phyloP scores from a whole-genome alignment of 208 protist species.

The Leishmania mexicana region DNA sequence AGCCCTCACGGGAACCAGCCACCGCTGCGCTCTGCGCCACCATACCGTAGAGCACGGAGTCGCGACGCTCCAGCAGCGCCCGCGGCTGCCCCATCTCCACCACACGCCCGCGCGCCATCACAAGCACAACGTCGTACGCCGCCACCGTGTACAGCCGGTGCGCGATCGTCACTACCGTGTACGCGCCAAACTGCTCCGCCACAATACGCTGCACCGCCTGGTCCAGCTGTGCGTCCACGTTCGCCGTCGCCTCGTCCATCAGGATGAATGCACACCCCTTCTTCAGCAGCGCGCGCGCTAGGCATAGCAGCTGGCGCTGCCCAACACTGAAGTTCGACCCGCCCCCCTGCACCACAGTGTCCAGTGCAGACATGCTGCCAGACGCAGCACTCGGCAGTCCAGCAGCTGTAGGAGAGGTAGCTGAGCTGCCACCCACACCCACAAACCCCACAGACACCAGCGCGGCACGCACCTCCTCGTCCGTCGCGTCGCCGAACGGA shows the following conservation, averaged over 20 bases:
- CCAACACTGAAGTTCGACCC: constrained; percentile 73
- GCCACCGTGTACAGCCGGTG: constrained; percentile 76
- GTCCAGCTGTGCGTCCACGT: constrained; percentile 64
- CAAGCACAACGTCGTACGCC: constrained; percentile 61
- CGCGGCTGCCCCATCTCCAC: constrained; percentile 31
- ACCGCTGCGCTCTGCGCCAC: constrained; percentile 24
- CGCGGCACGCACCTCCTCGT: constrained; percentile 38
- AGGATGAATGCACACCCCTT: constrained; percentile 56
- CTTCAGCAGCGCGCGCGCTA: constrained; percentile 72
- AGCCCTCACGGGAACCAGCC: neutral
- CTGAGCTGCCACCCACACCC: constrained; percentile 8
- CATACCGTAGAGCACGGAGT: constrained; percentile 25
- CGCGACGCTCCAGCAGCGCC: constrained; percentile 7
- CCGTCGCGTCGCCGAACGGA: constrained; percentile 43
- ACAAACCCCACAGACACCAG: constrained; percentile 43
- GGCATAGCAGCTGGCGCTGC: constrained; percentile 76
- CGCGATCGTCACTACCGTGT: constrained; percentile 76
- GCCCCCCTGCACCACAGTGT: constrained; percentile 50
- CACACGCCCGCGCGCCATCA: constrained; percentile 54
- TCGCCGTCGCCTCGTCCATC: constrained; percentile 81
- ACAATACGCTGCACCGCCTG: constrained; percentile 36
- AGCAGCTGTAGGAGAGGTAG: neutral
- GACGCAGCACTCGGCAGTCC: no score
- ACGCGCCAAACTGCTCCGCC: constrained; percentile 35
- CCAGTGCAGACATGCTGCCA: neutral